Evolutionary conservation across 2,329 filamentous ascomycete species (phyloP).

Genomic region (Sclerotinia sclerotiorum): DNA sequence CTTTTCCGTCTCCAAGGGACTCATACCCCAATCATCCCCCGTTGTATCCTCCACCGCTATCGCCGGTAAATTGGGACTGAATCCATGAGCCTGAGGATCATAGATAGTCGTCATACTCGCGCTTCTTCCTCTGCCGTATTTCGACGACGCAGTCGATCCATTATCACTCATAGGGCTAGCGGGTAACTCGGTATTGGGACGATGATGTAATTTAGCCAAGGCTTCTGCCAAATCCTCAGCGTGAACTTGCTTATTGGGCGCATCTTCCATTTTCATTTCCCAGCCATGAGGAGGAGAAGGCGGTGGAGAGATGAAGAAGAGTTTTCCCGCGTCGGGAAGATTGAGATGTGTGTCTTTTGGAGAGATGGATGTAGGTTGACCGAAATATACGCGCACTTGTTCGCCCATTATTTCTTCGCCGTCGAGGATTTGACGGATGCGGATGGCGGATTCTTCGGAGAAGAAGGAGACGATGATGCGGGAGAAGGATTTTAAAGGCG

Average conservation of each 20-base stretch:
- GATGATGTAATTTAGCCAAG: constrained; percentile 59
- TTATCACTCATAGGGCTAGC: constrained; percentile 46
- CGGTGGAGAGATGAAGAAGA: constrained; percentile 72
- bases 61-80: constrained; percentile 58
- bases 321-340: constrained; percentile 68
- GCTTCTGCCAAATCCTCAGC: constrained; percentile 68
- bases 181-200: constrained; percentile 41
- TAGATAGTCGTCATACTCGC: constrained; percentile 67
- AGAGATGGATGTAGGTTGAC: constrained; percentile 59
- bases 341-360: constrained; percentile 57
- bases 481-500: constrained; percentile 78
- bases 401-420: constrained; percentile 71
- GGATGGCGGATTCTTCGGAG: constrained; percentile 66
- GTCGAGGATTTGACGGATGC: constrained; percentile 71
- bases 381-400: constrained; percentile 67
- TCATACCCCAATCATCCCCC: constrained; percentile 45
- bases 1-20: constrained; percentile 43
- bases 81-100: constrained; percentile 57
- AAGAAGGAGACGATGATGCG: constrained; percentile 80
- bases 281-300: constrained; percentile 68
- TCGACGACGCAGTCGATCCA: constrained; percentile 26
- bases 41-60: constrained; percentile 69
- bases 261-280: constrained; percentile 67
- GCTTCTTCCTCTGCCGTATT: constrained; percentile 47
- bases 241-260: constrained; percentile 68